Conservation (phyloP, 2,329 filamentous ascomycete genomes). For the Aspergillus ustus region DNA sequence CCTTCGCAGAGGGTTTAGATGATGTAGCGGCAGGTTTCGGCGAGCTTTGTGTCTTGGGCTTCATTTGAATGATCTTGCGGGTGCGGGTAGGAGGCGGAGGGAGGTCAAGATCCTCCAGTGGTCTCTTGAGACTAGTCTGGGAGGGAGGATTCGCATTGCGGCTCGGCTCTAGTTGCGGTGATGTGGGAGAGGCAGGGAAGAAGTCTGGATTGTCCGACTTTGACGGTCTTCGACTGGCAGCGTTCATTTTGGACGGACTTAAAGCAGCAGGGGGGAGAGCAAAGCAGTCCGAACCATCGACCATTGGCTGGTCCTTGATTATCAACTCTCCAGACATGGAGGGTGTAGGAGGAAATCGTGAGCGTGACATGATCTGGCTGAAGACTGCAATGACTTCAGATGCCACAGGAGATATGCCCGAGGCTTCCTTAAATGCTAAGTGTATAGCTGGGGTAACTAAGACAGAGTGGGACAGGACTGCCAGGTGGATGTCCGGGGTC, state of each 20-base stretch:
- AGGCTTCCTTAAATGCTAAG: slow-evolving; percentile 9
- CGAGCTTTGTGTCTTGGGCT: slow-evolving; percentile 62
- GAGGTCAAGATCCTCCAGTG: slow-evolving; percentile 67
- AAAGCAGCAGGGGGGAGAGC: slow-evolving; percentile 43
- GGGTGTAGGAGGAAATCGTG: slow-evolving; percentile 42
- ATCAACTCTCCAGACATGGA: slow-evolving; percentile 45
- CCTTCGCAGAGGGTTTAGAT: slow-evolving; percentile 30
- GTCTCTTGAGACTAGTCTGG: slow-evolving; percentile 44
- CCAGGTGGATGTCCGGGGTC: slow-evolving; percentile 6
- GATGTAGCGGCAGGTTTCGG: slow-evolving; percentile 46
- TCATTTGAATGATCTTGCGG: slow-evolving; percentile 98
- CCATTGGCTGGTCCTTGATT: slow-evolving; percentile 39
- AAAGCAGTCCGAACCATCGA: slow-evolving; percentile 40
- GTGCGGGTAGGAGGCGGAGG: slow-evolving; percentile 90
- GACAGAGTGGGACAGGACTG: slow-evolving; percentile 12
- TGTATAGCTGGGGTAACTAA: background rate
- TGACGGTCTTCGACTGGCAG: slow-evolving; percentile 33
- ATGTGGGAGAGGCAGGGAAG: slow-evolving; percentile 40
- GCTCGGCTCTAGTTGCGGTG: slow-evolving; percentile 34
- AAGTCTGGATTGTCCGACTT: slow-evolving; percentile 34
- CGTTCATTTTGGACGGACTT: slow-evolving; percentile 30
- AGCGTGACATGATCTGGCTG: slow-evolving; percentile 36
- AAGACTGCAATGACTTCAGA: background rate
- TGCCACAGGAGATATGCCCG: background rate
- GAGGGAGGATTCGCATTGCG: slow-evolving; percentile 30